Base-by-base conservation (phyloP, 495 filamentous ascomycete species). In the Aspergillus carlsbadensis region DNA sequence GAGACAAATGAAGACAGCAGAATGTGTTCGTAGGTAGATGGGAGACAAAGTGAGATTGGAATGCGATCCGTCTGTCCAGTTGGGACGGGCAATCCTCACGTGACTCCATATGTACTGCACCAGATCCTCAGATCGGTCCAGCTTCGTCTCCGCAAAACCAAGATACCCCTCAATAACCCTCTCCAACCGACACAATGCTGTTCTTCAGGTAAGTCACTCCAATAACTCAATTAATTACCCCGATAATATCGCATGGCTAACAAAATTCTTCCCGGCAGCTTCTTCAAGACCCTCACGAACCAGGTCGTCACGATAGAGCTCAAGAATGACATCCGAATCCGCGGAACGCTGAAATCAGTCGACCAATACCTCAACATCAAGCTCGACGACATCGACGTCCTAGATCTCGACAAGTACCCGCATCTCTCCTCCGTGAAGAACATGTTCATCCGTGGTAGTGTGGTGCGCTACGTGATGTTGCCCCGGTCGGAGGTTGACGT, bases 291-390 rank as follows among this genome's bases (percentile, higher is more conserved):
- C 53, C 89, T 98, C 63, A 94, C 96, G 69, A 94, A 97, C 81
- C 90, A 96, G 69, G 87, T 93, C 77, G 84, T 90, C 51, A 98
- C 91, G 36, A 91, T 98, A 72, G 94, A 98, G 76, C 89, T 98
- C 72, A 98, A 98, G 78, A 98, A 98, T 73, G 94, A 98, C 74
- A 93, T 98, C 60, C 88, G 89, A 64, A 96, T 98, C 70, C 87
- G 88, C 56, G 94, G 94, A 56, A 92, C 85, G 18, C 83, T 98
- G 58, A 98, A 97, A 78, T 92, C 87, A 60, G 94, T 98, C 60
- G 94, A 98, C 72, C 95, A 98, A 71, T 98, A 92, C 74, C 85
- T 98, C 60, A 98, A 98, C 77, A 98, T 98, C 78, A 98, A 98
- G 77, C 84, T 98, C 35, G 93, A 98, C 67, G 89, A 97, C 68